Conservation (phyloP, 2,329 filamentous ascomycete genomes). For the Nothophoma quercina region DNA sequence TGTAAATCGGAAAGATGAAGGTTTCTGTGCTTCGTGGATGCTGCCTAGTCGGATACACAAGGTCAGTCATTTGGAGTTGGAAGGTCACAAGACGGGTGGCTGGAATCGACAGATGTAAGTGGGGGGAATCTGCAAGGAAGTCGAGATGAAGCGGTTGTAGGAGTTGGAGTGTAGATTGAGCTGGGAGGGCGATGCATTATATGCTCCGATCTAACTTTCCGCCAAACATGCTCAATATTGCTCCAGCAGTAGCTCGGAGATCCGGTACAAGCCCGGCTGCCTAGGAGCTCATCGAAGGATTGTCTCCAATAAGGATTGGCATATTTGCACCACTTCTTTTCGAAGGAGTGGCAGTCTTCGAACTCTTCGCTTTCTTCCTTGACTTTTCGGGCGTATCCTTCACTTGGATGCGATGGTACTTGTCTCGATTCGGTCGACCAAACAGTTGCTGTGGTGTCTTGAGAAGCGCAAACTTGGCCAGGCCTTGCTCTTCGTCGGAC, state of each 20-base stretch:
- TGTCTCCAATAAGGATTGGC: background rate
- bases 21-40: too few relatives aligned
- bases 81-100: too few relatives aligned
- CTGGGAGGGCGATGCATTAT: background rate
- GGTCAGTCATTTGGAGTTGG: too few relatives aligned
- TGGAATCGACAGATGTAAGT: too few relatives aligned
- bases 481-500: slow-evolving; percentile 39
- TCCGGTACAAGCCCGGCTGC: background rate
- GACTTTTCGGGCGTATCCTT: slow-evolving; percentile 25
- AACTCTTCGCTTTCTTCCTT: slow-evolving; percentile 28
- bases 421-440: slow-evolving; percentile 45
- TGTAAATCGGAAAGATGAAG: background rate
- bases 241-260: background rate
- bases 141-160: too few relatives aligned
- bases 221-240: slow-evolving; percentile 11
- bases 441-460: slow-evolving; percentile 55
- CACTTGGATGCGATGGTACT: slow-evolving; percentile 36
- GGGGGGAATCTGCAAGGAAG: background rate
- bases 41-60: background rate
- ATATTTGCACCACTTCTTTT: background rate
- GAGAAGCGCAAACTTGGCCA: slow-evolving; percentile 53
- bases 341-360: background rate
- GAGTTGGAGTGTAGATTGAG: too few relatives aligned
- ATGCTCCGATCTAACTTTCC: background rate
- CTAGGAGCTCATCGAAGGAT: background rate